Evolutionary conservation across 2,329 filamentous ascomycete species (phyloP), one percentile per base, ranked within the genome.

Genomic region (Talaromyces sp.): DNA sequence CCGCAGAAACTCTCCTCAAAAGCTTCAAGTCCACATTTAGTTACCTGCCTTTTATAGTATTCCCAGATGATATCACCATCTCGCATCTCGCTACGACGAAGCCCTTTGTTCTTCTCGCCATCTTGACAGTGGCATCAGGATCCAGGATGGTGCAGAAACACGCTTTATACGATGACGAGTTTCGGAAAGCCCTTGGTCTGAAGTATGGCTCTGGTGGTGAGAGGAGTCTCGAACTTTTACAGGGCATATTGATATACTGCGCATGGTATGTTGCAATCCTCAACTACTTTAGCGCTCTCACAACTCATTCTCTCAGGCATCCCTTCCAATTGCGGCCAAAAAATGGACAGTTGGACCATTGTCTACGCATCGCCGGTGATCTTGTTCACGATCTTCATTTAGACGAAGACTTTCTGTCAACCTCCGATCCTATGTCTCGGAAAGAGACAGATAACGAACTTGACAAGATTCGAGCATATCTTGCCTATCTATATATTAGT

Each of bases 401-500:
- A 45, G 43, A 45, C 43, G 43, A 45, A 45, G 43, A 45, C 43
- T 10, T 22, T 45, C 43, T 13, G 3, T 22, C 19, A 22, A 4
- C 43, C 43, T 45, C 19, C 5, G 43, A 45, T 45, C 43, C 43
- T 22, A 5, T 22, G 19, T 19, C n/a, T 53, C 59, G 17, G n/a
- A 13, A 59, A 53, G 6, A 43, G 54, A 51, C 62, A 40, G 43
- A 64, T n/a, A 15, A 64, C 11, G 62, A 64, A 53, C 62, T 64
- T 53, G 62, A 64, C 53, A 64, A 64, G 62, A 64, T 64, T n/a
- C 53, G 62, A 59, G 27, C 62, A 40, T 64, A 64, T 64, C 62
- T 64, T 11, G 62, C 62, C 53, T 64, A 64, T 64, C 19, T 40
- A 29, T 64, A 64, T 64, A n/a, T 64, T 51, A 25, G 6, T 64